phyloP scores from a whole-genome alignment of 1,284 basidiomycete species.

The Gomphus bonarii region DNA sequence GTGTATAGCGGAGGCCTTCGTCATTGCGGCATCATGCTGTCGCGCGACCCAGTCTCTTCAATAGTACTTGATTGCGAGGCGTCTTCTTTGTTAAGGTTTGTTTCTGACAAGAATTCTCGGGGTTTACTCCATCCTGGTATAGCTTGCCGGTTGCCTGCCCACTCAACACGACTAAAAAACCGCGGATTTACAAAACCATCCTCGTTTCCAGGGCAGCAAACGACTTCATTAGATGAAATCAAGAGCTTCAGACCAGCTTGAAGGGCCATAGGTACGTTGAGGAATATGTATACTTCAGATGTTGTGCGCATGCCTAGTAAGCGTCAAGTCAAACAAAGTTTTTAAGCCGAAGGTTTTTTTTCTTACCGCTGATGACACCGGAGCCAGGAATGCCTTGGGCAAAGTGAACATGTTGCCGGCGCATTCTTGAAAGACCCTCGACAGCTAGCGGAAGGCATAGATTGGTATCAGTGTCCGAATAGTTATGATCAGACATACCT shows the following conservation, averaged over 20 bases:
- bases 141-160: conserved; percentile 13
- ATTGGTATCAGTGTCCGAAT: not conserved
- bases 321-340: not conserved
- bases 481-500: conserved; percentile 31
- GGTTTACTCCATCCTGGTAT: not conserved
- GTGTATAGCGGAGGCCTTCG: no score
- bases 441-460: conserved; percentile 28
- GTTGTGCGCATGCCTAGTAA: conserved; percentile 63
- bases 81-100: not conserved
- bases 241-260: conserved; percentile 62
- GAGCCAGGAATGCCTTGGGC: conserved; percentile 52
- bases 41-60: no score
- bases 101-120: not conserved
- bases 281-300: conserved; percentile 65
- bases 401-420: conserved; percentile 80
- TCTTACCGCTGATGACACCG: conserved; percentile 65
- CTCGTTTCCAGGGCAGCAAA: conserved; percentile 66
- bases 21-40: no score
- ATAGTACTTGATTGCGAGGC: not conserved
- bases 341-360: not conserved
- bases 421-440: conserved; percentile 77
- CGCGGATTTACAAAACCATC: conserved; percentile 42
- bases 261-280: conserved; percentile 65
- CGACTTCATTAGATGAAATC: conserved; percentile 74
- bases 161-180: conserved; percentile 58